These are phyloP conservation scores for Rhodotorula sp. DNA, from an alignment of 1,284 basidiomycete genomes.

Conservation along the genomic window DNA sequence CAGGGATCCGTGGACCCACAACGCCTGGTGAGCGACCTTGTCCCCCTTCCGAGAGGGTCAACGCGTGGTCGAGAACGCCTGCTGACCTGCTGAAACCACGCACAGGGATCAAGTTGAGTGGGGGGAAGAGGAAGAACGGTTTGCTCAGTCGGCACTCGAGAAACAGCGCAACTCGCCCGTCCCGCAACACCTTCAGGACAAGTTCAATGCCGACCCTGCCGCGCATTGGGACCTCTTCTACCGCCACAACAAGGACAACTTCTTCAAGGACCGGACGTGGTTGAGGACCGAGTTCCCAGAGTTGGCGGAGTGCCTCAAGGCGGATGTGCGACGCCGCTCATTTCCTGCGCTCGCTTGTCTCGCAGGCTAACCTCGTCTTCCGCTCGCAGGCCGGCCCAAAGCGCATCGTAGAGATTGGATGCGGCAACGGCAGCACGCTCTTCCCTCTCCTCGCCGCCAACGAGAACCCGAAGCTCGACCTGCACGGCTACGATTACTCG, in stretches of 20 bases:
- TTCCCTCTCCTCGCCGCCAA: conserved; percentile 83
- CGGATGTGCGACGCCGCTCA: conserved; percentile 57
- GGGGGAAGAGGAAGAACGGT: conserved; percentile 40
- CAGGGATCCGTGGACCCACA: conserved; percentile 44
- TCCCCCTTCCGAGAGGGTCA: neutral
- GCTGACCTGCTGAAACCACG: neutral
- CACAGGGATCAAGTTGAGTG: conserved; percentile 45
- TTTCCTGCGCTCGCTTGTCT: neutral
- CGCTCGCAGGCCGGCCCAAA: conserved; percentile 66
- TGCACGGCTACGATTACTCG: conserved; percentile 87
- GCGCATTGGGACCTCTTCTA: conserved; percentile 88
- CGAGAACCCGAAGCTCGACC: conserved; percentile 72
- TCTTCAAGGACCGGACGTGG: conserved; percentile 93
- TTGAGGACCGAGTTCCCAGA: conserved; percentile 90
- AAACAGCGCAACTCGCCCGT: conserved; percentile 38
- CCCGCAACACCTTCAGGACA: conserved; percentile 46
- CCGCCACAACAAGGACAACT: conserved; percentile 74
- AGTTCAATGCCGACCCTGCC: conserved; percentile 71
- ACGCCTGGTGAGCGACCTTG: conserved; percentile 42
- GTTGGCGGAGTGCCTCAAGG: conserved; percentile 65
- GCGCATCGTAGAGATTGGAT: conserved; percentile 58
- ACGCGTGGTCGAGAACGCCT: too few relatives aligned
- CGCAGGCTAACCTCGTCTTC: neutral
- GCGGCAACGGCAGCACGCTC: conserved; percentile 89
- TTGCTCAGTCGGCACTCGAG: conserved; percentile 38